Percentiles rank a stretch among this genome's conserved stretches.
phyloP scores from a whole-genome alignment of 164 flowering plant genomes.

The Piper longum region DNA sequence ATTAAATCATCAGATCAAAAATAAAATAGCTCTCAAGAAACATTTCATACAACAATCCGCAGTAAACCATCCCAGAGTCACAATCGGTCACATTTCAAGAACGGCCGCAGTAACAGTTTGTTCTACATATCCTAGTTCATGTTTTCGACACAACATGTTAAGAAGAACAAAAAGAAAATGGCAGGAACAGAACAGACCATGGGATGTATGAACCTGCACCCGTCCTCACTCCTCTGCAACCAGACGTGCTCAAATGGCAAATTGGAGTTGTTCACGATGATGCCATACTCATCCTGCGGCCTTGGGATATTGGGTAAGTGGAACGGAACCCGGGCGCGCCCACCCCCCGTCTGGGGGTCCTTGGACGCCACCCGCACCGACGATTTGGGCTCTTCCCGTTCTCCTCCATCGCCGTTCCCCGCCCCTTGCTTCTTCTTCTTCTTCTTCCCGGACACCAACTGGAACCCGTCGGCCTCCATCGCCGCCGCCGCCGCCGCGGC shows the following conservation, averaged over 20 bases:
- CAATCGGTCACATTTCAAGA: no score
- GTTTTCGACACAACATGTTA: background rate
- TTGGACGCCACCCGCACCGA: conserved; percentile 44
- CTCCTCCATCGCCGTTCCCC: conserved; percentile 6
- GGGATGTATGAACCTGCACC: conserved; percentile 57
- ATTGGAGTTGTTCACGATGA: conserved; percentile 68
- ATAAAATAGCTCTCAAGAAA: no score
- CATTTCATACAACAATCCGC: no score
- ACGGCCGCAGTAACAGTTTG: no score
- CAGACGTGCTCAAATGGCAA: conserved; percentile 85
- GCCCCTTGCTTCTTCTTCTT: conserved; percentile 23
- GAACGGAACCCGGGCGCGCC: conserved; percentile 59
- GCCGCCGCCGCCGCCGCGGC: conserved; percentile 17
- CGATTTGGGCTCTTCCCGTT: conserved; percentile 7
- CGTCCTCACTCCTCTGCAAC: conserved; percentile 83
- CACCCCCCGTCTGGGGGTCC: conserved; percentile 23
- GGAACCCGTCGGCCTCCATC: conserved; percentile 45
- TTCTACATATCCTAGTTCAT: background rate
- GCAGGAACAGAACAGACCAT: conserved; percentile 27
- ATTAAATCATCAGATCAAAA: no score
- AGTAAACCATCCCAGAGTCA: no score
- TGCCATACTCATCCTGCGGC: conserved; percentile 70
- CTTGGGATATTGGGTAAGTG: conserved; percentile 62
- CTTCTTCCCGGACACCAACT: conserved; percentile 65
- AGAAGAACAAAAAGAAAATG: background rate